phyloP scores from a whole-genome alignment of 164 flowering plant species.

The Stephania cephalantha region DNA sequence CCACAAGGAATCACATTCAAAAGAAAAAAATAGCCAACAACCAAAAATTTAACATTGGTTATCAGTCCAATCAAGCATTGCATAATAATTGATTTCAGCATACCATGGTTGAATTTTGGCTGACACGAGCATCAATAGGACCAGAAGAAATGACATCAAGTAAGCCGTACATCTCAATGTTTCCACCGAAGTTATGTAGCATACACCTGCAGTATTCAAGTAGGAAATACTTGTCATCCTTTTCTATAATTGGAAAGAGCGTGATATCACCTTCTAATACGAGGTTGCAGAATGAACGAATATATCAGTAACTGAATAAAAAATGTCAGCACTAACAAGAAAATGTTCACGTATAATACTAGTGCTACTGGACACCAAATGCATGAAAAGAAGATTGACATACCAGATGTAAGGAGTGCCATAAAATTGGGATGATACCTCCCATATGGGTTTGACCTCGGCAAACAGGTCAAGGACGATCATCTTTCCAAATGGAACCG shows the following conservation, averaged over 20 bases:
- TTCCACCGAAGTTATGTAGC: slow-evolving; percentile 97
- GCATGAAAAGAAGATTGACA: background rate
- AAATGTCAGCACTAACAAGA: background rate
- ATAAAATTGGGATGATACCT: slow-evolving; percentile 76
- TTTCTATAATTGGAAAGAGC: background rate
- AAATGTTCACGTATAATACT: background rate
- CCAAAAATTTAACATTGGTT: background rate
- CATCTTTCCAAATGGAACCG: slow-evolving; percentile 97
- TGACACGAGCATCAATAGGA: slow-evolving; percentile 76
- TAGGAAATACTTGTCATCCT: background rate
- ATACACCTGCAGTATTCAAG: slow-evolving; percentile 57
- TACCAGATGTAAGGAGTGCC: slow-evolving; percentile 93
- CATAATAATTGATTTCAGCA: slow-evolving; percentile 4
- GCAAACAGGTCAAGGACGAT: slow-evolving; percentile 97
- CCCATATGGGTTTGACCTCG: slow-evolving; percentile 92
- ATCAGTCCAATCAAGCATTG: background rate
- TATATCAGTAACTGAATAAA: background rate
- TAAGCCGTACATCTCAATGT: slow-evolving; percentile 93
- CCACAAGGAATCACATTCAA: background rate
- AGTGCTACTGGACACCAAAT: background rate
- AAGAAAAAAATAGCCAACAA: background rate
- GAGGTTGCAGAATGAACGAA: background rate
- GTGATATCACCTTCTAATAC: background rate
- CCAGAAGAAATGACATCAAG: slow-evolving; percentile 83
- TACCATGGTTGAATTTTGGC: slow-evolving; percentile 94